A percentile compares a stretch with the other conserved stretches of the same genome.
Evolutionary conservation across 176 grass and related monocot species (phyloP).

Genomic region (Carex littledalei): DNA sequence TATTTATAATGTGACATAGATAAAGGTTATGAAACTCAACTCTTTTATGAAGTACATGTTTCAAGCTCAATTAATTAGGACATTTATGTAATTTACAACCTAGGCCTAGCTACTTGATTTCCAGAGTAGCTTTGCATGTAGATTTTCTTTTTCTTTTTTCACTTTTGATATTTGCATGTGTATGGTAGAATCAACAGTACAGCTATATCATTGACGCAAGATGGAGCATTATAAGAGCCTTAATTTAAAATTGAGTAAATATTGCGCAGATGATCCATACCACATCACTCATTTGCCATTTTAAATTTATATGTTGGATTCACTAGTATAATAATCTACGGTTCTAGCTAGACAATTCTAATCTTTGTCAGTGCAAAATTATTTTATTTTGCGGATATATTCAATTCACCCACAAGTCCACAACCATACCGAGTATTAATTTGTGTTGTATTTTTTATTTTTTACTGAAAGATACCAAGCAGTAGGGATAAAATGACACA

Average conservation of each 20-base stretch:
- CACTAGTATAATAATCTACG: background rate
- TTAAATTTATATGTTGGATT: background rate
- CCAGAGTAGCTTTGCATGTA: background rate
- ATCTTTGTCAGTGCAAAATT: background rate
- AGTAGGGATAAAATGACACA: background rate
- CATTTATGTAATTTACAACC: too few species aligned
- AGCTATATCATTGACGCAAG: background rate
- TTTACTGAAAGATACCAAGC: background rate
- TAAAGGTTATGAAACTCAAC: too few species aligned
- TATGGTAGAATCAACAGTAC: background rate
- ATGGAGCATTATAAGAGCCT: background rate
- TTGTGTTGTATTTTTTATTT: background rate
- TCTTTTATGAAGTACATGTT: too few species aligned
- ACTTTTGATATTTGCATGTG: background rate
- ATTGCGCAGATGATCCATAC: background rate
- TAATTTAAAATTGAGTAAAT: background rate
- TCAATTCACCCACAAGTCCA: background rate
- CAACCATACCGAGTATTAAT: background rate
- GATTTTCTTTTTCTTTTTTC: background rate
- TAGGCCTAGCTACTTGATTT: too few species aligned
- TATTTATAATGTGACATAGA: too few species aligned
- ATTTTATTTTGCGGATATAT: background rate
- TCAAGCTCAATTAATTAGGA: too few species aligned
- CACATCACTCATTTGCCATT: background rate
- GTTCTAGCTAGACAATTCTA: too few species aligned